Evolutionary conservation across 1,139 yeast genomes (phyloP).

Genomic region (Geotrichum phurueaensis): DNA sequence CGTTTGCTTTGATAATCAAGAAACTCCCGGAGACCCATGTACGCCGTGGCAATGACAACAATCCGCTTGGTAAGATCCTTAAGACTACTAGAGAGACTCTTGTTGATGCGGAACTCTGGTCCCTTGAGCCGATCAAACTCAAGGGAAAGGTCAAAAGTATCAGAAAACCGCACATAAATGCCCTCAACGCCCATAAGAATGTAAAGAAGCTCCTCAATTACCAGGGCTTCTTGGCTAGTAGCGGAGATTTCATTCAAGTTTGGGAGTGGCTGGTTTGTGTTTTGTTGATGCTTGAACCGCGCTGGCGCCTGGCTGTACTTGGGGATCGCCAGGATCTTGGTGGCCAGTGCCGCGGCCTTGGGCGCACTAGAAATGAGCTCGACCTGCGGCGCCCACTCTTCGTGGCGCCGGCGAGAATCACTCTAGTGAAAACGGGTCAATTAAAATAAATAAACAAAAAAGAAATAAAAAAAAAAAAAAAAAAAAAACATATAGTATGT

Average conservation of each 20-base stretch:
- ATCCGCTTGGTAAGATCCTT: conserved; percentile 65
- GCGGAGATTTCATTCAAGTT: conserved; percentile 31
- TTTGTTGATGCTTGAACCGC: background rate
- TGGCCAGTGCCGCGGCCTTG: conserved; percentile 21
- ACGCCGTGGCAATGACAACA: conserved; percentile 57
- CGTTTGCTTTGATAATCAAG: conserved; percentile 50
- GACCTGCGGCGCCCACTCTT: background rate
- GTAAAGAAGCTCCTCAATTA: conserved; percentile 63
- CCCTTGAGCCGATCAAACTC: conserved; percentile 46
- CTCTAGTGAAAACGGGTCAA: background rate
- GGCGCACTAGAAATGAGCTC: background rate
- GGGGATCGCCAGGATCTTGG: conserved; percentile 22
- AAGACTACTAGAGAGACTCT: conserved; percentile 66
- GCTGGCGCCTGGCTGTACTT: conserved; percentile 19
- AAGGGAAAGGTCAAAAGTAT: conserved; percentile 46
- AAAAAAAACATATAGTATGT: background rate
- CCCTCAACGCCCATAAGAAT: conserved; percentile 79
- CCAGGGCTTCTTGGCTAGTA: conserved; percentile 61
- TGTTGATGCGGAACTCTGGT: conserved; percentile 70
- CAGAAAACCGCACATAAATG: conserved; percentile 62
- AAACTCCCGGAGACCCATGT: conserved; percentile 50
- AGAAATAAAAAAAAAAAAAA: no score
- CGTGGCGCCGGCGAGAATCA: background rate
- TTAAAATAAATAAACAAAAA: background rate
- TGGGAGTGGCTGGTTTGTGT: conserved; percentile 5